Conservation (phyloP, 2,329 filamentous ascomycete genomes). For the Plectosphaerella sp. region DNA sequence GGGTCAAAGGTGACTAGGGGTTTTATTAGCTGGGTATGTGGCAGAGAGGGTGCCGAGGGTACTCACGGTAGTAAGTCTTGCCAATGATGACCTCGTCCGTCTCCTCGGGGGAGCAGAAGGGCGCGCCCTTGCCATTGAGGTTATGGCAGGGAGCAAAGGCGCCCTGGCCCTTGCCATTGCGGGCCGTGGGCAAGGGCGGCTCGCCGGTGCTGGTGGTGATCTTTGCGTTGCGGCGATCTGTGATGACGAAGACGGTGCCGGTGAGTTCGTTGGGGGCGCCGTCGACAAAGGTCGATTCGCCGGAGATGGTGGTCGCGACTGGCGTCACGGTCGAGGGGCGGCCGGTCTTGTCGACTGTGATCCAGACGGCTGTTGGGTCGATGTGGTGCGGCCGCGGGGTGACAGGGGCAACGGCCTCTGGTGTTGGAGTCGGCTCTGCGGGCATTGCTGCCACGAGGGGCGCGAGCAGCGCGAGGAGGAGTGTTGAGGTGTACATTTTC, state of each 20-base stretch:
- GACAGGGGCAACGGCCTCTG: constrained; percentile 20
- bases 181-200: constrained; percentile 40
- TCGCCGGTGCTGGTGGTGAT: constrained; percentile 35
- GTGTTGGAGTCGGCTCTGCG: constrained; percentile 15
- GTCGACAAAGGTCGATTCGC: constrained; percentile 32
- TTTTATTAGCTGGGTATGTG: constrained; percentile 1
- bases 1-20: constrained; percentile 52
- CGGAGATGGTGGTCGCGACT: constrained; percentile 38
- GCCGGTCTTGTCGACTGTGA: constrained; percentile 43
- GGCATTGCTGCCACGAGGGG: neutral
- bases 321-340: constrained; percentile 46
- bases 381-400: constrained; percentile 13
- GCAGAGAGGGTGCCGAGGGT: neutral
- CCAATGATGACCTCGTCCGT: constrained; percentile 39
- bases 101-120: constrained; percentile 45
- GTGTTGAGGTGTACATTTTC: neutral
- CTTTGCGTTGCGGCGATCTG: constrained; percentile 27
- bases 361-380: constrained; percentile 43
- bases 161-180: constrained; percentile 34
- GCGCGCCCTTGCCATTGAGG: constrained; percentile 37
- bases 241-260: constrained; percentile 34
- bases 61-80: constrained; percentile 47
- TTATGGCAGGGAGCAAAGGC: constrained; percentile 48
- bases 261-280: constrained; percentile 42
- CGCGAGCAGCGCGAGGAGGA: neutral